These are phyloP conservation scores for Aspergillus terreus DNA, from an alignment of 2,329 filamentous ascomycete species.

Conservation along the genomic window DNA sequence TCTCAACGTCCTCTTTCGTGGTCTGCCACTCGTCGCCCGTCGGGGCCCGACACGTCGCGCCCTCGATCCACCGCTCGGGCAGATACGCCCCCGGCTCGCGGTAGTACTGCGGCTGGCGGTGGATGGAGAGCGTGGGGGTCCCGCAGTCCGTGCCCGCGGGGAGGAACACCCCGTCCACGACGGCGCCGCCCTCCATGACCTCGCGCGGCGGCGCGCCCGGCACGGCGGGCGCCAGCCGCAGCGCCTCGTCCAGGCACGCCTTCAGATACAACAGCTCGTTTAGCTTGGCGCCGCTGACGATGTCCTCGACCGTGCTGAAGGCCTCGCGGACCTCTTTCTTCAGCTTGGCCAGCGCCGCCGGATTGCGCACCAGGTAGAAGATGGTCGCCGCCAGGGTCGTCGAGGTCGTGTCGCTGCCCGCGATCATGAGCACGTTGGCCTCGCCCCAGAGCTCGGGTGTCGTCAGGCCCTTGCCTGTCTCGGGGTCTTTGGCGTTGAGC, in stretches of 20 bases:
- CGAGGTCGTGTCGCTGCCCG: slow-evolving; percentile 68
- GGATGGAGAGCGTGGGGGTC: slow-evolving; percentile 64
- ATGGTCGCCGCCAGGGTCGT: slow-evolving; percentile 51
- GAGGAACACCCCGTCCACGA: slow-evolving; percentile 36
- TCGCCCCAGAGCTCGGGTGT: slow-evolving; percentile 67
- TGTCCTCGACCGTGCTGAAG: slow-evolving; percentile 36
- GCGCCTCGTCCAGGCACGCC: slow-evolving; percentile 40
- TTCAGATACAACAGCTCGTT: slow-evolving; percentile 38
- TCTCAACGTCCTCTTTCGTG: slow-evolving; percentile 47
- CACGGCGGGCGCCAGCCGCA: slow-evolving; percentile 39
- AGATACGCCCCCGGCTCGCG: slow-evolving; percentile 56
- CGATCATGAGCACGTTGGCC: slow-evolving; percentile 68
- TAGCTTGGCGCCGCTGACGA: slow-evolving; percentile 32
- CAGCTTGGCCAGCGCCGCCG: slow-evolving; percentile 27
- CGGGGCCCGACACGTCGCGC: slow-evolving; percentile 39
- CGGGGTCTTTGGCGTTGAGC: slow-evolving; percentile 66
- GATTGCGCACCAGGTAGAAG: slow-evolving; percentile 39
- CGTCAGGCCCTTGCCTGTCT: slow-evolving; percentile 64
- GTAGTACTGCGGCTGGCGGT: slow-evolving; percentile 63
- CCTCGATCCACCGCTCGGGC: slow-evolving; percentile 64
- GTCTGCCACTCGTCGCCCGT: slow-evolving; percentile 33
- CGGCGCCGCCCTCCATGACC: slow-evolving; percentile 35
- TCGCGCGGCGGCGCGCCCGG: slow-evolving; percentile 37
- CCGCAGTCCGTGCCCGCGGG: slow-evolving; percentile 59
- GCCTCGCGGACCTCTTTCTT: slow-evolving; percentile 33